These are phyloP conservation scores for Chaetomidium leptoderma DNA, from an alignment of 495 filamentous ascomycete genomes.

Conservation along the genomic window DNA sequence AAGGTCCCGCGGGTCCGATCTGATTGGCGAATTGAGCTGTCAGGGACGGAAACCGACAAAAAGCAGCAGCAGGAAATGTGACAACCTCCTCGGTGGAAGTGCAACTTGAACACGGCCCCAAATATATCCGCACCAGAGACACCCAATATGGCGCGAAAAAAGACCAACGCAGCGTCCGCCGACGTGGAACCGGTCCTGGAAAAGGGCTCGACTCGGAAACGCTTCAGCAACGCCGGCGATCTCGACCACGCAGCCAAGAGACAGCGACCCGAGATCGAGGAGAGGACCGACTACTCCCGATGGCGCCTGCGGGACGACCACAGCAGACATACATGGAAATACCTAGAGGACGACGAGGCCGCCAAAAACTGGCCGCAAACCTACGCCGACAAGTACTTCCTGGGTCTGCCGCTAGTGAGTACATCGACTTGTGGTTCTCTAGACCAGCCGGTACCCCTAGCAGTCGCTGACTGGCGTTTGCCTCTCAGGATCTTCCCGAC, in stretches of 20 bases:
- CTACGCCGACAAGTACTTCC: conserved; percentile 73
- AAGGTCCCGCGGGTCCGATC: no score
- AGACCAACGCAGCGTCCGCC: conserved; percentile 10
- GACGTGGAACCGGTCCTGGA: conserved; percentile 13
- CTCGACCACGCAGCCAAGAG: conserved; percentile 25
- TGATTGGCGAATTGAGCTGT: not conserved
- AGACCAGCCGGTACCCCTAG: not conserved
- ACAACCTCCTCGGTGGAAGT: no score
- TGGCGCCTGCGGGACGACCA: conserved; percentile 83
- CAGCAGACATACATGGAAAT: conserved; percentile 89
- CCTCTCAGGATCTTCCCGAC: conserved; percentile 60
- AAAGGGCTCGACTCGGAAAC: conserved; percentile 33
- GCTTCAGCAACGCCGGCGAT: conserved; percentile 28
- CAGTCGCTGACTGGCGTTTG: conserved; percentile 1
- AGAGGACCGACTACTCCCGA: conserved; percentile 67
- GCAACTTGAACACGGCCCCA: no score
- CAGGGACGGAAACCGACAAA: not conserved
- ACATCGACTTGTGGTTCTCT: conserved; percentile 3
- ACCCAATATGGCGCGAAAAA: conserved; percentile 22
- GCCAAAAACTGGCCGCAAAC: conserved; percentile 77
- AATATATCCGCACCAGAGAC: not conserved
- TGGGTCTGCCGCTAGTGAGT: conserved; percentile 58
- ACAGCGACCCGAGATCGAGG: conserved; percentile 36
- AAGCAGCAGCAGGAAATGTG: not conserved
- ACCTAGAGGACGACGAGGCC: conserved; percentile 75